Conservation (phyloP, 2,329 filamentous ascomycete genomes). For the Trichophyton equinum region DNA sequence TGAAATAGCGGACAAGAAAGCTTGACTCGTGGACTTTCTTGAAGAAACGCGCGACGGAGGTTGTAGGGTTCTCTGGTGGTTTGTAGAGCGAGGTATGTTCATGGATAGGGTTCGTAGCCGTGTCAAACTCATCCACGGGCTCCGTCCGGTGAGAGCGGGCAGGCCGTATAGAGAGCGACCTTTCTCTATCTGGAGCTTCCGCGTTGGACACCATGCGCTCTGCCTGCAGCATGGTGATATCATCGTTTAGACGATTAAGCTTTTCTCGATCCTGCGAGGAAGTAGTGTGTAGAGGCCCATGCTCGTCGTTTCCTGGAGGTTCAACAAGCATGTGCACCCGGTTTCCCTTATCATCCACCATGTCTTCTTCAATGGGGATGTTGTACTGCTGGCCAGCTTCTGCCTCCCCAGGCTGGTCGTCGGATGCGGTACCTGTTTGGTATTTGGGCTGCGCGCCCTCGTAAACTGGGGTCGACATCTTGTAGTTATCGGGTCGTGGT, state of each 20-base stretch:
- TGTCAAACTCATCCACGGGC: slow-evolving; percentile 53
- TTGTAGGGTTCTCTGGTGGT: slow-evolving; percentile 50
- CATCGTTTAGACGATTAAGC: slow-evolving; percentile 50
- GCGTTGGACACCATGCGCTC: slow-evolving; percentile 40
- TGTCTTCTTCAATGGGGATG: background rate
- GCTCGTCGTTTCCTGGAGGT: background rate
- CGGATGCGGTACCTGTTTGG: background rate
- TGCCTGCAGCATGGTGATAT: slow-evolving; percentile 51
- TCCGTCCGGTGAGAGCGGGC: slow-evolving; percentile 44
- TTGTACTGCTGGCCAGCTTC: background rate
- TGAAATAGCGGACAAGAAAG: slow-evolving; percentile 55
- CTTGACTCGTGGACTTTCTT: slow-evolving; percentile 54
- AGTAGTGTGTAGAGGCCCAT: slow-evolving; percentile 23
- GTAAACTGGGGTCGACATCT: slow-evolving; percentile 19
- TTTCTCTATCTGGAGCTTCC: slow-evolving; percentile 22
- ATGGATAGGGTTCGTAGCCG: slow-evolving; percentile 55
- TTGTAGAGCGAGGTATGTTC: slow-evolving; percentile 54
- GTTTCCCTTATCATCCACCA: background rate
- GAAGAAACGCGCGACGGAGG: slow-evolving; percentile 50
- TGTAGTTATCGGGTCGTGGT: slow-evolving; percentile 7
- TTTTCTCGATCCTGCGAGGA: slow-evolving; percentile 48
- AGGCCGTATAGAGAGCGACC: slow-evolving; percentile 37
- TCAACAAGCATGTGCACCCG: slow-evolving; percentile 1
- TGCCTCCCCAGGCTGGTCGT: background rate
- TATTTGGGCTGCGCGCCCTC: slow-evolving; percentile 9